Percentiles rank a stretch among this genome's conserved stretches.
phyloP scores from a whole-genome alignment of 495 filamentous ascomycete genomes.

The Durotheca rogersii region DNA sequence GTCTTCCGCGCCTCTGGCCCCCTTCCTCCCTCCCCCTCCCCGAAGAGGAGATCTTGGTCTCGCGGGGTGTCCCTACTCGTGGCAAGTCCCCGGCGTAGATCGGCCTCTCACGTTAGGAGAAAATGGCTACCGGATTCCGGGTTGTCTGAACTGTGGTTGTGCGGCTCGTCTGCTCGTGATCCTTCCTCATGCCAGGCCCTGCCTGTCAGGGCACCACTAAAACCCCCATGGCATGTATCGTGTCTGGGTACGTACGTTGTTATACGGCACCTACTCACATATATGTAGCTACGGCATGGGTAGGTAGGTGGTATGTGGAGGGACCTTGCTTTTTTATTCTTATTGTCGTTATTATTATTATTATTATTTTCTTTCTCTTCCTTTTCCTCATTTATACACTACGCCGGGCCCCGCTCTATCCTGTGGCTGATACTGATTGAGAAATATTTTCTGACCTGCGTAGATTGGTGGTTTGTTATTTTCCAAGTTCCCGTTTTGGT shows the following conservation, averaged over 20 bases:
- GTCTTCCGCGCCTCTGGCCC: too few species aligned
- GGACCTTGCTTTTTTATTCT: not conserved
- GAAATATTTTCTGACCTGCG: constrained; percentile 18
- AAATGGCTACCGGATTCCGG: constrained; percentile 15
- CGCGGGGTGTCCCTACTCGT: constrained; percentile 24
- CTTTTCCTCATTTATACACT: constrained; percentile 15
- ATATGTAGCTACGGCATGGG: not conserved
- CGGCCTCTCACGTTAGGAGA: constrained; percentile 16
- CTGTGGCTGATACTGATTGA: constrained; percentile 38
- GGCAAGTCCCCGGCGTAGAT: constrained; percentile 22
- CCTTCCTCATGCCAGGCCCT: too few species aligned
- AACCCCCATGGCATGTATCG: too few species aligned
- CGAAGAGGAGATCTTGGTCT: constrained; percentile 10
- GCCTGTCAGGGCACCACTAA: too few species aligned
- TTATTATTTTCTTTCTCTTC: constrained; percentile 32
- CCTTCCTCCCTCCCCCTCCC: too few species aligned
- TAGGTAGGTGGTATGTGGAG: not conserved
- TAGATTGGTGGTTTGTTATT: too few species aligned
- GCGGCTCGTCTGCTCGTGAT: constrained; percentile 1
- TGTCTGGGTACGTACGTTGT: not conserved
- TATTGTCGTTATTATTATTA: not conserved
- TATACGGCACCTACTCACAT: not conserved
- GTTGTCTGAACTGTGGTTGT: constrained; percentile 5
- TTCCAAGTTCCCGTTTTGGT: too few species aligned
- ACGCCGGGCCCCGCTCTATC: constrained; percentile 22